Base-by-base conservation (phyloP, 2,329 filamentous ascomycete genomes). In the Xylaria sp. region DNA sequence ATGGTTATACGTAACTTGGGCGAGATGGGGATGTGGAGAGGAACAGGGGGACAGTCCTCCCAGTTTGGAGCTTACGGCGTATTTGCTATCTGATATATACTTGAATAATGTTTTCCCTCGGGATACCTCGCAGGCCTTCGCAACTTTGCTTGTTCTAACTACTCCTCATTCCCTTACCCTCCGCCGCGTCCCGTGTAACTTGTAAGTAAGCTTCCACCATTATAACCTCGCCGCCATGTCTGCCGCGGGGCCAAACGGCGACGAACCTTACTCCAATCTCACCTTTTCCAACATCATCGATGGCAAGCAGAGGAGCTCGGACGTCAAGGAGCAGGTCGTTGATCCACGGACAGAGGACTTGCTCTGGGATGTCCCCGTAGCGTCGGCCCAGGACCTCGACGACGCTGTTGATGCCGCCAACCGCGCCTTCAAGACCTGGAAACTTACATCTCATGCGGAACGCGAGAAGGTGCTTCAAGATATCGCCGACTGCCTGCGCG, bases 341-440 rank as follows among this genome's bases (percentile, higher is more conserved):
- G 81, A 85, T 70, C 83, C 83, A 7, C 79, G 82, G 55, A 84
- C 80, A 25, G 81, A 81, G 61, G 76, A 82, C 55, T 71, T 74
- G 11, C 78, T 83, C 53, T 83, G 81, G 76, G 78, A 83, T 5
- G 81, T 81, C 13, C 85, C 85, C 6, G 58, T 86, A 77, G 79
- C 76, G 50, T 78, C 80, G 3, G 75, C 79, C 6, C 77, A 82
- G 72, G 75, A 74, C 67, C 80, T 83, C 44, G 73, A 76, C 66
- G 79, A 79, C 63, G 79, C 85, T 29, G 83, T 86, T 10, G 69
- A 73, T 3, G 80, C 81, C 0, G 84, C 83, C 5, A 78, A 79
- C 51, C 75, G 76, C 29, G 85, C 84, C 2, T 84, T 84, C 73
- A 76, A 77, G 63, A 76, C 79, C 0, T 87, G 85, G 85, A 79